Evolutionary conservation across 1,284 basidiomycete species (phyloP).

Genomic region (Cutaneotrichosporon sp.): DNA sequence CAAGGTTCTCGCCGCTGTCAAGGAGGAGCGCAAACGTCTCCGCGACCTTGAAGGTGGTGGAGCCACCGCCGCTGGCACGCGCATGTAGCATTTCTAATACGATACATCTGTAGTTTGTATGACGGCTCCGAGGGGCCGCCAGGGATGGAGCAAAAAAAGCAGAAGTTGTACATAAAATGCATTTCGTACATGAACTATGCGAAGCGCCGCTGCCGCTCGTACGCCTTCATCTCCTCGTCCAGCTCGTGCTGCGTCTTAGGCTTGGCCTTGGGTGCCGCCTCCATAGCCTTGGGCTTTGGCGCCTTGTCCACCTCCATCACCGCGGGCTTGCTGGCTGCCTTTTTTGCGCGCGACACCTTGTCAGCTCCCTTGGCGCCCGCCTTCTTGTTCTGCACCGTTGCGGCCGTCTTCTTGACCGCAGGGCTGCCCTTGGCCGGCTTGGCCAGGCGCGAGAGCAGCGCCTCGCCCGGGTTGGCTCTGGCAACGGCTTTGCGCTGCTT

Average conservation of each 20-base stretch:
- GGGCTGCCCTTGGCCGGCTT: conserved; percentile 30
- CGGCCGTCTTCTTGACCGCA: conserved; percentile 10
- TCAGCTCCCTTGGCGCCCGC: conserved; percentile 16
- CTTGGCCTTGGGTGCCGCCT: conserved; percentile 25
- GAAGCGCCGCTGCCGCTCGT: conserved; percentile 43
- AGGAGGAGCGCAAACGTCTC: conserved; percentile 29
- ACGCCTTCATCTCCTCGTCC: conserved; percentile 48
- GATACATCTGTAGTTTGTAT: neutral
- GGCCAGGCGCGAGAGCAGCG: conserved; percentile 39
- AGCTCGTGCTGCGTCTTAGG: conserved; percentile 45
- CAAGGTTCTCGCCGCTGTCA: conserved; percentile 26
- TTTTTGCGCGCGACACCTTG: conserved; percentile 41
- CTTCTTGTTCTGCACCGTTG: conserved; percentile 7
- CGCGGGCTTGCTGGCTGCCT: conserved; percentile 3
- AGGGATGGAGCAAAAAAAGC: neutral
- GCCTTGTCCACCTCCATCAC: conserved; percentile 33
- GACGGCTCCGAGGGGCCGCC: conserved; percentile 13
- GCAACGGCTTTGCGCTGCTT: conserved; percentile 43
- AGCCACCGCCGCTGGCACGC: conserved; percentile 37
- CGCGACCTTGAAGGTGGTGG: conserved; percentile 36
- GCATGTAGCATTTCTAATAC: conserved; percentile 26
- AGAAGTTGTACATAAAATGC: neutral
- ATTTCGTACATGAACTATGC: conserved; percentile 16
- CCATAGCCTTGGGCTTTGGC: conserved; percentile 11
- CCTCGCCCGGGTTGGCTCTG: conserved; percentile 29